Conservation (phyloP, 768 basidiomycete genomes). For the Boletus pseudo-olivaceus region DNA sequence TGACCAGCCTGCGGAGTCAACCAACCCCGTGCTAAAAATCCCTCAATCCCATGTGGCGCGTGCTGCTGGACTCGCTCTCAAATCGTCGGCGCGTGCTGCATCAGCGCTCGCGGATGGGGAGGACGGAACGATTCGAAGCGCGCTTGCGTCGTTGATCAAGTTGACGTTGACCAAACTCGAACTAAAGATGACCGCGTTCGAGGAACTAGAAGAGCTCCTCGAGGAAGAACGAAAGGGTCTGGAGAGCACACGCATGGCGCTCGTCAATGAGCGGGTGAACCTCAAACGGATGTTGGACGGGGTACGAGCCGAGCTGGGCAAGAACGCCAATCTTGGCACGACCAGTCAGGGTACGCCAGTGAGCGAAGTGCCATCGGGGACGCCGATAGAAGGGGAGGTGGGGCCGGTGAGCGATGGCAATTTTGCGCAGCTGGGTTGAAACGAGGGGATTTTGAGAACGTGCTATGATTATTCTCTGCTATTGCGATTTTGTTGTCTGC, state of each 20-base stretch:
- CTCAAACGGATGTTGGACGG: slow-evolving; percentile 70
- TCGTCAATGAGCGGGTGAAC: slow-evolving; percentile 75
- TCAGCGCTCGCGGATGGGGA: slow-evolving; percentile 76
- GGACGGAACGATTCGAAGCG: slow-evolving; percentile 71
- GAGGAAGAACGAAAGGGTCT: slow-evolving; percentile 86
- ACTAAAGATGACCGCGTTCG: slow-evolving; percentile 92
- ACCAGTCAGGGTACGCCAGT: slow-evolving; percentile 59
- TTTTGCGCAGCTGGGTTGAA: slow-evolving; percentile 48
- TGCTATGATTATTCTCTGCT: slow-evolving; percentile 28
- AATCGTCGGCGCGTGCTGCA: slow-evolving; percentile 85
- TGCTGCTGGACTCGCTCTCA: slow-evolving; percentile 84
- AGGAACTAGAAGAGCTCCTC: slow-evolving; percentile 86
- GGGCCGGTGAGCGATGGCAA: slow-evolving; percentile 57
- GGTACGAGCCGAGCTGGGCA: slow-evolving; percentile 61
- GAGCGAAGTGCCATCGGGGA: slow-evolving; percentile 47
- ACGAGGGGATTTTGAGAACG: neutral
- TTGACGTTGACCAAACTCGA: slow-evolving; percentile 85
- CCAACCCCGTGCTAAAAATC: slow-evolving; percentile 37
- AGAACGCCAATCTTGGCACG: slow-evolving; percentile 49
- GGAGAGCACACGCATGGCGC: slow-evolving; percentile 75
- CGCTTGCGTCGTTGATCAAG: slow-evolving; percentile 82
- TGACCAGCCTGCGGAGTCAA: slow-evolving; percentile 34
- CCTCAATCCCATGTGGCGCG: slow-evolving; percentile 75
- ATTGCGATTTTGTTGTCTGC: slow-evolving; percentile 21
- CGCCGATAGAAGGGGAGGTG: slow-evolving; percentile 45